Base-by-base conservation (phyloP, 139 green algal species). In the Coccomyxa sp. region DNA sequence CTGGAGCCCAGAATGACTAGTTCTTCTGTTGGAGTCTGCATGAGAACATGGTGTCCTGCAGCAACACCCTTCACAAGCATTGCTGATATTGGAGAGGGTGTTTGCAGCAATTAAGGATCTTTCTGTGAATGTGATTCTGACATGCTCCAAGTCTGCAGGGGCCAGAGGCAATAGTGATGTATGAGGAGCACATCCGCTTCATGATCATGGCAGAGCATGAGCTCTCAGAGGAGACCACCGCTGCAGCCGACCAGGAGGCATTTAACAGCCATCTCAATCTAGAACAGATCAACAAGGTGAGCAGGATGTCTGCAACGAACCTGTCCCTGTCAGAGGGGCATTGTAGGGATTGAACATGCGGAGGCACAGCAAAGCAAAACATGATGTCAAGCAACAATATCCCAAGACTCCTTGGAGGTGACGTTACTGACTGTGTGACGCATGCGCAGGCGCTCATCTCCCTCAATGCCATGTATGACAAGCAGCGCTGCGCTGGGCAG, bases 211-310 rank as follows among this genome's bases (percentile, higher is more conserved):
- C 79, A 0, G 92, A 95, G 86, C 91, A 95, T 64, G 87, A 93
- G 80, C 89, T 96, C 41, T 90, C 81, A 58, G 88, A 84, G 70
- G 33, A 69, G 40, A 70, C 70, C 14, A 74, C 68, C 37, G 68
- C 31, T 6, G 78, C 68, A 41, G 78, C 41, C 12, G 76, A 86
- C 70, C 58, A 39, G 31, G 84, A 95, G 50, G 90, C 88, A 36
- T 96, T 95, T 81, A 89, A 96, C 79, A 88, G 85, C 16, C 92
- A 96, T 75, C 85, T 96, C 27, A 96, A 96, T 81, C 86, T 92
- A 39, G 87, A 96, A 83, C 92, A 96, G 80, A 88, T 95, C 78
- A 94, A 93, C 83, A 96, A 94, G 82, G 87, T 82, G 29, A n/a
- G 6, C 0, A 64, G n/a, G n/a, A n/a, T n/a, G n/a, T n/a, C n/a